phyloP scores from a whole-genome alignment of 2,329 filamentous ascomycete genomes.

The Beauveria sp. region DNA sequence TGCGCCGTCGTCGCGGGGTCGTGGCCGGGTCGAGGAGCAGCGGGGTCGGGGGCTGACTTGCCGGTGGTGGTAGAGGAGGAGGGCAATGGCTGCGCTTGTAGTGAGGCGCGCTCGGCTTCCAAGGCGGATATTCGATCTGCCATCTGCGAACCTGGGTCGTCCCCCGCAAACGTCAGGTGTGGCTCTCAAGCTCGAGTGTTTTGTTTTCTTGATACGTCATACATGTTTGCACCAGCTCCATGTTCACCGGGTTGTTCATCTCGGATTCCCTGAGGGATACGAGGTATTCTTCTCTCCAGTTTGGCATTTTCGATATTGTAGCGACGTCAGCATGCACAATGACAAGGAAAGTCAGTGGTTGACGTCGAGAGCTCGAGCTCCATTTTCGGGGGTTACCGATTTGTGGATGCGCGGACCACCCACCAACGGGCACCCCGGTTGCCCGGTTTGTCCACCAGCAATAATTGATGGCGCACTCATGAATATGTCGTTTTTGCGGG shows the following conservation, averaged over 20 bases:
- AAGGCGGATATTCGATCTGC: constrained; percentile 59
- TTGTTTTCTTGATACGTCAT: constrained; percentile 20
- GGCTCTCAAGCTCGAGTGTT: neutral
- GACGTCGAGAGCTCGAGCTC: too few relatives aligned
- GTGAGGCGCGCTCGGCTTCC: constrained; percentile 47
- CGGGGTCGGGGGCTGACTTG: constrained; percentile 14
- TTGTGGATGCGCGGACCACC: too few relatives aligned
- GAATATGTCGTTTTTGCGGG: too few relatives aligned
- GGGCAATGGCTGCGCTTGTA: constrained; percentile 23
- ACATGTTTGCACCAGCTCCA: constrained; percentile 75
- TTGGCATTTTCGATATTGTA: constrained; percentile 37
- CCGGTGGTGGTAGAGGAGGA: neutral
- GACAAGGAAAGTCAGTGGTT: neutral
- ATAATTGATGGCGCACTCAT: too few relatives aligned
- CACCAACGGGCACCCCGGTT: too few relatives aligned
- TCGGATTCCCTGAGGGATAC: constrained; percentile 66
- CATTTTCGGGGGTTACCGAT: too few relatives aligned
- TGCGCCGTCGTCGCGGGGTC: constrained; percentile 35
- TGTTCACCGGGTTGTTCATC: constrained; percentile 53
- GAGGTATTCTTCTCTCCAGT: constrained; percentile 78
- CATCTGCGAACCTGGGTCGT: constrained; percentile 50
- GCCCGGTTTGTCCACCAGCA: too few relatives aligned
- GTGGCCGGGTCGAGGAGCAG: constrained; percentile 11
- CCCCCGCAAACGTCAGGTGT: constrained; percentile 13
- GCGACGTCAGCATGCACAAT: neutral